Percentiles rank a stretch among this genome's conserved stretches.
These are phyloP conservation scores for Cupressus sempervirens DNA, from an alignment of 75 land plant genomes.

Conservation along the genomic window DNA sequence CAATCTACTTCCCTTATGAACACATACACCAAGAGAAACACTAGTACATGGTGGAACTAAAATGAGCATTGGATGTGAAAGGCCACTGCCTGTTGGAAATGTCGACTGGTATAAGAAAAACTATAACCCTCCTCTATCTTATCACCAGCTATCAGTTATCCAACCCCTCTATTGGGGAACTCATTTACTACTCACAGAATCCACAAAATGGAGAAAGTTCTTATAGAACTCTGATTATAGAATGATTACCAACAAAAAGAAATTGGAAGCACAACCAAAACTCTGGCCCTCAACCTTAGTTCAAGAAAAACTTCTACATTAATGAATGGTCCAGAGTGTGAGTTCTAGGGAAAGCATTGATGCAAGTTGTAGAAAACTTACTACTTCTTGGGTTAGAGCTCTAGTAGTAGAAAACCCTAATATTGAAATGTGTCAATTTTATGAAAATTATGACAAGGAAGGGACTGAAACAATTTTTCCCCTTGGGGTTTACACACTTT, in stretches of 20 bases:
- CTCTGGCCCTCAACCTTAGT: no score
- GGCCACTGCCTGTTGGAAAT: conserved; percentile 95
- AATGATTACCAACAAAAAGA: conserved; percentile 56
- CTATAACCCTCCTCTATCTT: conserved; percentile 91
- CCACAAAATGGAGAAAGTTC: conserved; percentile 99
- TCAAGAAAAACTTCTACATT: no score
- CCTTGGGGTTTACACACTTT: no score
- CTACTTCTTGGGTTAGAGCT: no score
- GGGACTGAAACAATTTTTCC: no score
- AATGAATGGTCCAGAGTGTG: conserved; percentile 80
- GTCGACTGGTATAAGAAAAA: conserved; percentile 99
- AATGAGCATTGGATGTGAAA: conserved; percentile 80
- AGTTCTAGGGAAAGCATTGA: conserved; percentile 88
- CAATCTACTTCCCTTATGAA: conserved; percentile 95
- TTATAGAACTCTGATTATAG: conserved; percentile 74
- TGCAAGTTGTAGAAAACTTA: no score
- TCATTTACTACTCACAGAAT: conserved; percentile 96
- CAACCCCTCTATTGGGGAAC: conserved; percentile 57
- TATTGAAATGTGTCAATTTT: no score
- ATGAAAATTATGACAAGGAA: no score
- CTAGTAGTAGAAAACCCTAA: no score
- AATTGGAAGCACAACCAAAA: conserved; percentile 34
- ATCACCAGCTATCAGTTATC: conserved; percentile 83
- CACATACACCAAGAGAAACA: conserved; percentile 96
- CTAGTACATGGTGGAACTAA: conserved; percentile 91